phyloP scores from a whole-genome alignment of 73 alveolate genomes.

The Paramecium octaurelia region DNA sequence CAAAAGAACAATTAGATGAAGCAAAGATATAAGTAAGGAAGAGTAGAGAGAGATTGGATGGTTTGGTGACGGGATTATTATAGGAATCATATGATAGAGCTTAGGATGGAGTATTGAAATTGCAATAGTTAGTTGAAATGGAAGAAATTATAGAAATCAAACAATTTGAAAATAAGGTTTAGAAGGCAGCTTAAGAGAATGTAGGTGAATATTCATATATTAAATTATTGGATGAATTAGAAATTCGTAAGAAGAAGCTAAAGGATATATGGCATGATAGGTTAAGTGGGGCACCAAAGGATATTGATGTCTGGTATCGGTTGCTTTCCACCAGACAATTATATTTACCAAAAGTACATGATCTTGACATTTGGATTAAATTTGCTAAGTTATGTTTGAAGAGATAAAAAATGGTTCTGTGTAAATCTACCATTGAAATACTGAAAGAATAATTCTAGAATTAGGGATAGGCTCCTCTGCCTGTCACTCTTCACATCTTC shows the following conservation, averaged over 20 bases:
- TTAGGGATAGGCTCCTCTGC: neutral
- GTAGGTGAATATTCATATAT: constrained; percentile 45
- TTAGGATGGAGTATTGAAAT: constrained; percentile 81
- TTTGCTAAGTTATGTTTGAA: constrained; percentile 50
- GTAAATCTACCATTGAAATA: constrained; percentile 42
- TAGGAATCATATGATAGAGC: constrained; percentile 96
- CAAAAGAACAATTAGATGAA: constrained; percentile 75
- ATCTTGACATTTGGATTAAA: constrained; percentile 56
- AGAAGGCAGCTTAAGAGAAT: neutral
- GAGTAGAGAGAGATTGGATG: constrained; percentile 91
- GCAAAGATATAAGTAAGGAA: constrained; percentile 85
- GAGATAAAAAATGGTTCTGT: constrained; percentile 20
- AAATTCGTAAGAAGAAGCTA: constrained; percentile 77
- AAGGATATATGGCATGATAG: constrained; percentile 72
- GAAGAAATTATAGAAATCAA: constrained; percentile 91
- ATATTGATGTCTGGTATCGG: constrained; percentile 87
- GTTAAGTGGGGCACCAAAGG: constrained; percentile 72
- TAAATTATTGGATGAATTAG: constrained; percentile 46
- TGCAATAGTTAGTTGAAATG: constrained; percentile 88
- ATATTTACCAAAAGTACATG: constrained; percentile 45
- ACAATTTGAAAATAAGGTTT: constrained; percentile 57
- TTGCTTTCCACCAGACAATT: constrained; percentile 65
- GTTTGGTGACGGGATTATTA: constrained; percentile 86
- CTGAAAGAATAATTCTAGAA: neutral
- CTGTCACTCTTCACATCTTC: constrained; percentile 27